Percentiles rank a stretch among this genome's conserved stretches.
Conservation (phyloP, 257 asterid species). For the Solanum okadae region DNA sequence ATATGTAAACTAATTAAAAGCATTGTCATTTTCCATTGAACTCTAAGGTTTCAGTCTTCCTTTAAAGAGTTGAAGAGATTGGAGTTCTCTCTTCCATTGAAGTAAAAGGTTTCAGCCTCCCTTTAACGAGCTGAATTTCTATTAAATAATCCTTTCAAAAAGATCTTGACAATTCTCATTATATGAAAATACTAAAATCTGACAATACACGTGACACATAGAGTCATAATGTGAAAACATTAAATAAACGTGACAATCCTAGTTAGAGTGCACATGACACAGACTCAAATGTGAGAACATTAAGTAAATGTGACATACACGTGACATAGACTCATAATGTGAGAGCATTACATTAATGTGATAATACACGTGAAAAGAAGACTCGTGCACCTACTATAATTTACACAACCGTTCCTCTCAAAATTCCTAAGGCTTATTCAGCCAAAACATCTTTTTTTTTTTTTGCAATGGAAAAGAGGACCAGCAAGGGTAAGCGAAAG, state of each 20-base stretch:
- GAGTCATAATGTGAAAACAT: not conserved
- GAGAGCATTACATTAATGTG: not conserved
- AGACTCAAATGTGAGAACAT: not conserved
- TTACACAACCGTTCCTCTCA: not conserved
- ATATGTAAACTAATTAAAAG: not conserved
- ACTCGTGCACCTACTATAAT: not conserved
- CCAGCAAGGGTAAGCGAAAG: not conserved
- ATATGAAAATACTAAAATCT: not conserved
- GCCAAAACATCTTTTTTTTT: not conserved
- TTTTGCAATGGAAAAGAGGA: not conserved
- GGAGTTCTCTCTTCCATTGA: not conserved
- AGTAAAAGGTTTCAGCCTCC: not conserved
- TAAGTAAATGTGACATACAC: not conserved
- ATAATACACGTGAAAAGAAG: not conserved
- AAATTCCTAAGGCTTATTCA: not conserved
- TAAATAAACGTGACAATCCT: not conserved
- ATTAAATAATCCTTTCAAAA: not conserved
- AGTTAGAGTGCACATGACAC: not conserved
- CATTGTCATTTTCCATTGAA: not conserved
- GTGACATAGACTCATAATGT: not conserved
- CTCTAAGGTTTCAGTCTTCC: not conserved
- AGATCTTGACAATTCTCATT: not conserved
- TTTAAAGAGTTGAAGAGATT: not conserved
- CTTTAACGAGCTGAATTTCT: not conserved
- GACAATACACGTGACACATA: not conserved